Conservation (phyloP, 2,329 filamentous ascomycete genomes). For the Trichoderma koningiopsis region DNA sequence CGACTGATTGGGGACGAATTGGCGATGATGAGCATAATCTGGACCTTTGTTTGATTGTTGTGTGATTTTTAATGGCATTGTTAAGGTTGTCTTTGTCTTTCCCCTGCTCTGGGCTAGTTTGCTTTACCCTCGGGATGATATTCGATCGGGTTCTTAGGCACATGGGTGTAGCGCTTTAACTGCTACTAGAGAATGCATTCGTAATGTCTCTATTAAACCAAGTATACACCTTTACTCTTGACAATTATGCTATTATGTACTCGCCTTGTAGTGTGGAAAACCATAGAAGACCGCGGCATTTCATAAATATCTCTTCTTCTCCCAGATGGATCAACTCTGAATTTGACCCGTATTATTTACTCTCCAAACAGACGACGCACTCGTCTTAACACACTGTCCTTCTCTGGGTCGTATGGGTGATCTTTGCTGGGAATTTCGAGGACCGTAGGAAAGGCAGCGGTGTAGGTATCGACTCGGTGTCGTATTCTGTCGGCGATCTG, state of each 20-base stretch:
- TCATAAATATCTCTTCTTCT: neutral
- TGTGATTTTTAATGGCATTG: slow-evolving; percentile 21
- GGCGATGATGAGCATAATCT: neutral
- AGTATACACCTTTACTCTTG: slow-evolving; percentile 6
- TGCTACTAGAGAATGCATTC: slow-evolving; percentile 1
- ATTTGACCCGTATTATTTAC: slow-evolving; percentile 44
- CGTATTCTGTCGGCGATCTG: slow-evolving; percentile 94
- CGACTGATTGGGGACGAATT: neutral
- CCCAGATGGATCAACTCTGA: neutral
- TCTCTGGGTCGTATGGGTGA: slow-evolving; percentile 97
- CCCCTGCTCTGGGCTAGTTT: slow-evolving; percentile 10
- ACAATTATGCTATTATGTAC: neutral
- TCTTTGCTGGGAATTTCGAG: slow-evolving; percentile 99
- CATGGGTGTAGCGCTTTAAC: neutral
- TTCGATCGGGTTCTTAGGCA: slow-evolving; percentile 14
- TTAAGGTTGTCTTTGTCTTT: slow-evolving; percentile 13
- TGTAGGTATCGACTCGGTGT: slow-evolving; percentile 86
- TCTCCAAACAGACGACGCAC: slow-evolving; percentile 71
- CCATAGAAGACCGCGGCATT: neutral
- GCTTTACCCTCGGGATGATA: neutral
- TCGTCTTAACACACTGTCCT: slow-evolving; percentile 93
- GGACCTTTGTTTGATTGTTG: neutral
- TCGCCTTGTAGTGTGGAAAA: neutral
- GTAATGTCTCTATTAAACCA: neutral
- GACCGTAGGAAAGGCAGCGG: slow-evolving; percentile 91